Percentiles rank a stretch among this genome's conserved stretches.
These are phyloP conservation scores for Penicillium expansum DNA, from an alignment of 2,329 filamentous ascomycete species.

Conservation along the genomic window DNA sequence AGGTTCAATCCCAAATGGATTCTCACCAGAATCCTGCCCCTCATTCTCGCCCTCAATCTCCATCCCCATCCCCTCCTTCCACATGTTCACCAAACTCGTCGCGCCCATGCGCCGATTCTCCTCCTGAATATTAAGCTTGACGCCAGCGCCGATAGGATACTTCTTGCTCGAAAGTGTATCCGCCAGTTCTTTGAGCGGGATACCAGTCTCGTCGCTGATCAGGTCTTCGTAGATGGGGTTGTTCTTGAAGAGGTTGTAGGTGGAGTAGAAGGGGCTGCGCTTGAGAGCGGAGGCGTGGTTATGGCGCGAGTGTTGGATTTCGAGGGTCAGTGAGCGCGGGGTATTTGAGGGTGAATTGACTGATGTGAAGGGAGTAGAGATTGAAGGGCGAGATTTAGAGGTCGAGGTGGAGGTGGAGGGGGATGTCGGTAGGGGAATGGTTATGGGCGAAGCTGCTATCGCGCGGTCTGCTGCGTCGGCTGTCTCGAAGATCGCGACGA, in stretches of 20 bases:
- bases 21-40: no score
- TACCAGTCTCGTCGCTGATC: conserved; percentile 16
- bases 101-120: conserved; percentile 27
- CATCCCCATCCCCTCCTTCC: conserved; percentile 19
- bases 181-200: conserved; percentile 31
- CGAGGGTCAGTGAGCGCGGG: conserved; percentile 23
- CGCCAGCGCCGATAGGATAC: conserved; percentile 13
- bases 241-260: conserved; percentile 25
- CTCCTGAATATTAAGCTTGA: conserved; percentile 19
- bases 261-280: conserved; percentile 34
- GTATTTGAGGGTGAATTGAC: background rate
- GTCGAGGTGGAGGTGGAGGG: background rate
- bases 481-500: conserved; percentile 39
- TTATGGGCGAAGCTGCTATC: conserved; percentile 34
- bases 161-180: conserved; percentile 34
- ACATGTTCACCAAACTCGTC: conserved; percentile 27
- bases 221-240: conserved; percentile 32
- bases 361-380: background rate
- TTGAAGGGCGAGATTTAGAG: background rate
- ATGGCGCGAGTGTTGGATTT: conserved; percentile 27
- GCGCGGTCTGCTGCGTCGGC: conserved; percentile 35
- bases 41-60: background rate
- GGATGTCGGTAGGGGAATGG: conserved; percentile 20
- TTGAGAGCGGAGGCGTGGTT: conserved; percentile 29
- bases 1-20: background rate